These are phyloP conservation scores for Dendryphion nanum DNA, from an alignment of 2,329 filamentous ascomycete genomes.

Conservation along the genomic window DNA sequence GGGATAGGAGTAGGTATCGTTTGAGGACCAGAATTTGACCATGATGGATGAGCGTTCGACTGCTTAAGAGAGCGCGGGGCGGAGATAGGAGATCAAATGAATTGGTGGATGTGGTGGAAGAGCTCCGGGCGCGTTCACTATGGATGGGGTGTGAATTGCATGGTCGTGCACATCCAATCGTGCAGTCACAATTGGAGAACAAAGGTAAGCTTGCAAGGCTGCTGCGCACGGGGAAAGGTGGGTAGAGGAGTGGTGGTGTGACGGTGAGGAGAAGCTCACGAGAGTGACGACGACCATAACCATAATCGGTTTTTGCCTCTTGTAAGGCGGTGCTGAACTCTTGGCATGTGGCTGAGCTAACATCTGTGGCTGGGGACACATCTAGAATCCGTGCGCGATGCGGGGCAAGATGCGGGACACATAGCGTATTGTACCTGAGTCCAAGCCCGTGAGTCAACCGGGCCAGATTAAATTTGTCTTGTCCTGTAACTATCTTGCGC, in stretches of 20 bases:
- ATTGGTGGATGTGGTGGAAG: background rate
- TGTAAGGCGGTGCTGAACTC: too few relatives aligned
- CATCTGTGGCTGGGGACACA: too few relatives aligned
- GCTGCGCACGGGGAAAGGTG: background rate
- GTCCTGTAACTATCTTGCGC: too few relatives aligned
- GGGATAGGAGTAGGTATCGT: constrained; percentile 74
- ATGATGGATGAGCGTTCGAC: constrained; percentile 26
- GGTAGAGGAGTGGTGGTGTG: background rate
- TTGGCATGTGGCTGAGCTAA: too few relatives aligned
- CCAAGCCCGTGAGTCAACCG: too few relatives aligned
- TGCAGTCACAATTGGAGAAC: constrained; percentile 15
- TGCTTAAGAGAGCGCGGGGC: constrained; percentile 1
- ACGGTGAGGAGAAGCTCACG: background rate
- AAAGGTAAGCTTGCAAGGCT: too few relatives aligned
- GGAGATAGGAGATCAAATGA: constrained; percentile 1
- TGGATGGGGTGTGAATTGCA: constrained; percentile 20
- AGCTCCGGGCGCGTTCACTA: constrained; percentile 18
- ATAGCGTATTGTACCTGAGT: too few relatives aligned
- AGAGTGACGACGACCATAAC: background rate
- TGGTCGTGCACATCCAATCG: constrained; percentile 28
- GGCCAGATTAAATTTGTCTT: too few relatives aligned
- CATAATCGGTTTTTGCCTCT: too few relatives aligned
- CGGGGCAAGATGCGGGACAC: too few relatives aligned
- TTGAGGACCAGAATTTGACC: constrained; percentile 55
- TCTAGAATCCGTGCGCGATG: too few relatives aligned